A percentile compares a stretch with the other conserved stretches of the same genome.
phyloP scores from a whole-genome alignment of 2,329 filamentous ascomycete genomes.

The Colletotrichum melonis region DNA sequence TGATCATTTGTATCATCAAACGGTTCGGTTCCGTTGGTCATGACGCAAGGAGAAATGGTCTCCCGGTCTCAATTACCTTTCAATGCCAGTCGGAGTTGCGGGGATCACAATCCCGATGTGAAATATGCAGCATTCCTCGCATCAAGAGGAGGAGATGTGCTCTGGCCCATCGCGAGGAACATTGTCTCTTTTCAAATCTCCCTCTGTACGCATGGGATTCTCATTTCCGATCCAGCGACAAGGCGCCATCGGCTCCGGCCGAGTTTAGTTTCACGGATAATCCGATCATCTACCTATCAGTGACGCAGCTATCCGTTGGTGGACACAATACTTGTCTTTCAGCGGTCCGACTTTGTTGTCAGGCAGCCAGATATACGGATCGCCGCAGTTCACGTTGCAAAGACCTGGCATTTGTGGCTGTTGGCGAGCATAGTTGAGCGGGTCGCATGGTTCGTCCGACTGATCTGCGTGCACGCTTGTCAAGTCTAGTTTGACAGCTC shows the following conservation, averaged over 20 bases:
- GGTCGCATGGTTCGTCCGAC: not conserved
- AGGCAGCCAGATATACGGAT: not conserved
- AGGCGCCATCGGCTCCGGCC: not conserved
- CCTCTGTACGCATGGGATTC: not conserved
- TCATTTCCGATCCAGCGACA: conserved; percentile 8
- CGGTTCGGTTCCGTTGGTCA: not conserved
- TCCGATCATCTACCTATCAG: not conserved
- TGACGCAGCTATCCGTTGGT: not conserved
- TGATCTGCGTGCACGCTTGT: not conserved
- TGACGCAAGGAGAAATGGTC: not conserved
- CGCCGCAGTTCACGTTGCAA: not conserved
- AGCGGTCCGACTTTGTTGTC: not conserved
- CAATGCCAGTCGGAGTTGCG: not conserved
- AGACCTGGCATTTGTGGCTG: not conserved
- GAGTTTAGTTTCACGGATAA: not conserved
- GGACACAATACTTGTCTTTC: not conserved
- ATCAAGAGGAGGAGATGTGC: no score
- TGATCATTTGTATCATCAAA: not conserved
- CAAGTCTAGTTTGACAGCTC: not conserved
- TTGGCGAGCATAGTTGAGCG: not conserved
- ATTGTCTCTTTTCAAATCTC: conserved; percentile 15
- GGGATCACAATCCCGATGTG: not conserved
- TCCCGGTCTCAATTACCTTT: not conserved
- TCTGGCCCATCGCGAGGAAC: not conserved
- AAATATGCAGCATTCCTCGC: not conserved